Evolutionary conservation across 148 eudicot genomes (phyloP), one percentile per base, ranked within the genome.

Genomic region (Agrostemma githago): DNA sequence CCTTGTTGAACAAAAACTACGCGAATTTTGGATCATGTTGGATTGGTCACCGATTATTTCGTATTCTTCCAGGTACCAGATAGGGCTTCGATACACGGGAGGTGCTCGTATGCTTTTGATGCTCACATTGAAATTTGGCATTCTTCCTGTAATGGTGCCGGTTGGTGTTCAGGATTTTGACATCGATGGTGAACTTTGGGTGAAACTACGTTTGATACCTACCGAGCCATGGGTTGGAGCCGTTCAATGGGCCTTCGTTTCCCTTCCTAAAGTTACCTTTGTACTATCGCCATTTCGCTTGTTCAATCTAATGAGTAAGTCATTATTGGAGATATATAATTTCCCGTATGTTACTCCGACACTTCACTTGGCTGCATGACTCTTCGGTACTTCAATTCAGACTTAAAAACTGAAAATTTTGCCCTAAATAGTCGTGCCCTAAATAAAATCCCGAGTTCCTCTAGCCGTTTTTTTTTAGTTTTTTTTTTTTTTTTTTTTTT

Each of bases 141-240:
- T 94, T 66, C 71, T 94, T 62, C 97, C 98, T 5, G 76, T 94
- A 71, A 84, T 74, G 53, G 96, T 94, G 85, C 98, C 98, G 43
- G 98, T 94, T 73, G 92, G 96, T 77, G 85, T 94, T 74, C 87
- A 93, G 61, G 89, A 94, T 81, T 92, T 94, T 83, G 98, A 94
- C 81, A 92, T 94, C 84, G 98, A 94, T 79, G 98, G 98, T 66
- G 98, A 91, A 83, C 93, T 94, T 66, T 94, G 98, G 98, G 96
- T 94, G 34, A 92, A 94, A 73, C 77, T 94, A 74, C 82, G 90
- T 57, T 73, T 94, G 66, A 91, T 94, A 80, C 98, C 97, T 51
- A 78, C 90, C 11, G 92, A 86, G 81, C 98, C 98, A 15, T 94
- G 93, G 93, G 97, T 94, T 66, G 98, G 97, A 79, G 96, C 93